These are phyloP conservation scores for Paramecium tetraurelia DNA, from an alignment of 73 alveolate species.

Conservation along the genomic window DNA sequence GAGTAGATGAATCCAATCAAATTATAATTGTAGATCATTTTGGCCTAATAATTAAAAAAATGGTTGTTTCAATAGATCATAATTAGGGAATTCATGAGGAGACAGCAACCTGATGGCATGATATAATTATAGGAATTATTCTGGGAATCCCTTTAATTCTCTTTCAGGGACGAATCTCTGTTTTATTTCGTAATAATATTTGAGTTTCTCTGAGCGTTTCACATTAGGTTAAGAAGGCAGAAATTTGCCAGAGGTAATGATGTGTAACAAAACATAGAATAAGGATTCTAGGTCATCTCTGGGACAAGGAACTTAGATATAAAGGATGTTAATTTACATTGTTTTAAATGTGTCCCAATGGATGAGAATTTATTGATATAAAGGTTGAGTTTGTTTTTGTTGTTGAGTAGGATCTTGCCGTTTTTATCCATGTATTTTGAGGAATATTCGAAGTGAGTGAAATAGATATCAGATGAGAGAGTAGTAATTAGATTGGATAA, in stretches of 20 bases:
- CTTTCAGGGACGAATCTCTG: constrained; percentile 27
- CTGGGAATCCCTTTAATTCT: background rate
- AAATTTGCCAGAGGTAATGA: background rate
- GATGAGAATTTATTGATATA: background rate
- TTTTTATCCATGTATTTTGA: constrained; percentile 22
- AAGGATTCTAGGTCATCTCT: constrained; percentile 41
- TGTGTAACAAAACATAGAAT: background rate
- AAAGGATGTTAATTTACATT: background rate
- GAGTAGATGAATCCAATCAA: constrained; percentile 24
- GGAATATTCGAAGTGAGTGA: background rate
- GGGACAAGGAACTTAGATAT: background rate
- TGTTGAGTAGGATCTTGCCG: background rate
- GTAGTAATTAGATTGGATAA: background rate
- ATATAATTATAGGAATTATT: background rate
- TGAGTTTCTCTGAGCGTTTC: background rate
- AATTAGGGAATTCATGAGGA: constrained; percentile 8
- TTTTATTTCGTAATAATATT: constrained; percentile 4
- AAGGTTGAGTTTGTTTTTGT: background rate
- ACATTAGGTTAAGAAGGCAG: background rate
- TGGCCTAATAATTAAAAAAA: background rate
- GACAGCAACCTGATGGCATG: background rate
- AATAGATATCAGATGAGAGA: background rate
- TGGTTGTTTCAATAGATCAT: constrained; percentile 20
- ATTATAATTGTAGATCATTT: background rate
- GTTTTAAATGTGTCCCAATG: background rate